These are phyloP conservation scores for Cicer yamashitae DNA, from an alignment of 306 rosid species.

Conservation along the genomic window DNA sequence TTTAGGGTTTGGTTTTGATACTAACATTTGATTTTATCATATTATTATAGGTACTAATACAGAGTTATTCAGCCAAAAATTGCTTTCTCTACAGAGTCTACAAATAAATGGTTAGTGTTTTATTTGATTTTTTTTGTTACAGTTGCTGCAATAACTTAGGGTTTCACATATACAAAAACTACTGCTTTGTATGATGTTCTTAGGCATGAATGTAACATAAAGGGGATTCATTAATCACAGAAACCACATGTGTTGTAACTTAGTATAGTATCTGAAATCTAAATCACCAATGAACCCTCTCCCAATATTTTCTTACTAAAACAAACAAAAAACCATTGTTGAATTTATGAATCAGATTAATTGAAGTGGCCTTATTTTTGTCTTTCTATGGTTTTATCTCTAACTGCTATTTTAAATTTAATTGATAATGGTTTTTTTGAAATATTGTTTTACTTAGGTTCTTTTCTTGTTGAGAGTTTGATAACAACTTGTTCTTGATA, in stretches of 20 bases:
- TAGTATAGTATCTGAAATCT: background rate
- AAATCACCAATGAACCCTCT: slow-evolving; percentile 4
- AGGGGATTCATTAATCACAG: background rate
- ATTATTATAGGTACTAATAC: too few relatives aligned
- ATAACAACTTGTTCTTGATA: too few relatives aligned
- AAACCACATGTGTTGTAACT: background rate
- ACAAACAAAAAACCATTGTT: background rate
- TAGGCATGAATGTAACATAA: background rate
- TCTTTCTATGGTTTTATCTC: slow-evolving; percentile 31
- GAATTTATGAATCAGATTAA: slow-evolving; percentile 14
- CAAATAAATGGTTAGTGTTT: too few relatives aligned
- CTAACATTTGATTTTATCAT: too few relatives aligned
- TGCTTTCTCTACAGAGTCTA: too few relatives aligned
- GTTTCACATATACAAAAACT: background rate
- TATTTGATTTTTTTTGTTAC: too few relatives aligned
- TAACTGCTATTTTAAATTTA: slow-evolving; percentile 18
- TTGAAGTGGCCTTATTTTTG: slow-evolving; percentile 24
- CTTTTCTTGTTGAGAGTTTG: background rate
- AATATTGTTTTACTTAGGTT: slow-evolving; percentile 40
- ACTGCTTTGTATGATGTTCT: slow-evolving; percentile 3
- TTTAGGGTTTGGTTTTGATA: too few relatives aligned
- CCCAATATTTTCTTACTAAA: background rate
- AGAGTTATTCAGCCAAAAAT: too few relatives aligned
- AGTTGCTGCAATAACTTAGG: too few relatives aligned
- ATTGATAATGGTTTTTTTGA: slow-evolving; percentile 21